phyloP scores from a whole-genome alignment of 2,329 filamentous ascomycete species.

The Paracoccidioides brasiliensis region DNA sequence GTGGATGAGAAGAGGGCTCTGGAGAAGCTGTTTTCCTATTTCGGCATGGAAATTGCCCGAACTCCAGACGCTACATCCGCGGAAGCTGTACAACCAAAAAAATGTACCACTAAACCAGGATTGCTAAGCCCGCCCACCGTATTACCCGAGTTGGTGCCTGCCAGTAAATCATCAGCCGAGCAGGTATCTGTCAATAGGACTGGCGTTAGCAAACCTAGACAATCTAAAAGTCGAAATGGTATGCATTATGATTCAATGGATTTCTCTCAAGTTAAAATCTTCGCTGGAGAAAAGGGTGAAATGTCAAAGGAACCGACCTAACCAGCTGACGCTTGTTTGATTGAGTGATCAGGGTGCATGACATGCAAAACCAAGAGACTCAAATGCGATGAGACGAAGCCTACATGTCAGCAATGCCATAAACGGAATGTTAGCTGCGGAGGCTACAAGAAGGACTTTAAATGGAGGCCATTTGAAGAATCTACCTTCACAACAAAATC shows the following conservation, averaged over 20 bases:
- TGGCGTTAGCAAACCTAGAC: constrained; percentile 46
- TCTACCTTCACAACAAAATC: constrained; percentile 36
- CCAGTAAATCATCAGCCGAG: constrained; percentile 14
- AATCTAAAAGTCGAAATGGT: constrained; percentile 66
- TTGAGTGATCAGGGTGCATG: constrained; percentile 45
- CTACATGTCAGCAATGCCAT: constrained; percentile 52
- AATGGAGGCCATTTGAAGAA: constrained; percentile 60
- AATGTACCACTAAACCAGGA: neutral
- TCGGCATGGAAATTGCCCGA: constrained; percentile 44
- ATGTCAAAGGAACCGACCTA: neutral
- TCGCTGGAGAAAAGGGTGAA: neutral
- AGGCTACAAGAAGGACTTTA: constrained; percentile 63
- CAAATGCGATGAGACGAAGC: constrained; percentile 63
- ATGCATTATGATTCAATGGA: constrained; percentile 22
- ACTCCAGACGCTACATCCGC: constrained; percentile 14
- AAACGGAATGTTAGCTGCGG: constrained; percentile 53
- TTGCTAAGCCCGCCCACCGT: neutral
- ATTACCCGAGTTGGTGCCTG: constrained; percentile 7
- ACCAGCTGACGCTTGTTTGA: neutral
- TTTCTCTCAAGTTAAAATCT: constrained; percentile 9
- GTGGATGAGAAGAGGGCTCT: neutral
- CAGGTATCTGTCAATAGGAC: constrained; percentile 10
- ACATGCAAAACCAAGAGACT: constrained; percentile 62
- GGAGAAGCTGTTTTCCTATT: constrained; percentile 11
- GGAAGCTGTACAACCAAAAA: neutral